Evolutionary conservation across 139 green algal genomes (phyloP).

Genomic region (Desmodesmus armatus): DNA sequence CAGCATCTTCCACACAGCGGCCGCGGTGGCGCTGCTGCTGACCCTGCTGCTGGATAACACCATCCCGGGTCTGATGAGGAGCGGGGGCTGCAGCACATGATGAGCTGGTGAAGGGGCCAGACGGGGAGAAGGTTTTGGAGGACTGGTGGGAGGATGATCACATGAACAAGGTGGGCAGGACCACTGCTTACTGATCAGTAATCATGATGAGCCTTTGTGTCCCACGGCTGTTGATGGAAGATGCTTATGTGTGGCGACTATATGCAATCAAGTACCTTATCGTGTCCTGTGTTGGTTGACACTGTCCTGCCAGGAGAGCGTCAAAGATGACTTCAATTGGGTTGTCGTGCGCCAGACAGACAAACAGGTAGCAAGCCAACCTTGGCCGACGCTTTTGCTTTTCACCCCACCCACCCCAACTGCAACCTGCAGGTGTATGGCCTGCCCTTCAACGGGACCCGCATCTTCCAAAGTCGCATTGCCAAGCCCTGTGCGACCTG

Average conservation of each 20-base stretch:
- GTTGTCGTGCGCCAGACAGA: background rate
- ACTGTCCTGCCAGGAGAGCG: too few species aligned
- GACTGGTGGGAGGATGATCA: conserved; percentile 60
- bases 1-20: conserved; percentile 67
- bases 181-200: too few species aligned
- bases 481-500: background rate
- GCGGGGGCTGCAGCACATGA: conserved; percentile 55
- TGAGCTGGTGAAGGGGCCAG: background rate
- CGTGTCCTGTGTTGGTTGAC: too few species aligned
- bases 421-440: conserved; percentile 57
- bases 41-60: conserved; percentile 78
- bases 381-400: too few species aligned
- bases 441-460: conserved; percentile 57
- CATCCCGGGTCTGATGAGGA: conserved; percentile 54
- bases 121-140: background rate
- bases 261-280: too few species aligned
- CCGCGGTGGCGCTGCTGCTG: conserved; percentile 67
- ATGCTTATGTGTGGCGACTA: too few species aligned
- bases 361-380: background rate
- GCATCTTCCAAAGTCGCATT: conserved; percentile 38
- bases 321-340: background rate
- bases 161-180: conserved; percentile 44
- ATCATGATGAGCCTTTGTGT: too few species aligned
- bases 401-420: background rate
- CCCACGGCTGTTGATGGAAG: too few species aligned